Evolutionary conservation across 164 flowering plant genomes (phyloP), one percentile per base, ranked within the genome.

Genomic region (Taxillus chinensis): DNA sequence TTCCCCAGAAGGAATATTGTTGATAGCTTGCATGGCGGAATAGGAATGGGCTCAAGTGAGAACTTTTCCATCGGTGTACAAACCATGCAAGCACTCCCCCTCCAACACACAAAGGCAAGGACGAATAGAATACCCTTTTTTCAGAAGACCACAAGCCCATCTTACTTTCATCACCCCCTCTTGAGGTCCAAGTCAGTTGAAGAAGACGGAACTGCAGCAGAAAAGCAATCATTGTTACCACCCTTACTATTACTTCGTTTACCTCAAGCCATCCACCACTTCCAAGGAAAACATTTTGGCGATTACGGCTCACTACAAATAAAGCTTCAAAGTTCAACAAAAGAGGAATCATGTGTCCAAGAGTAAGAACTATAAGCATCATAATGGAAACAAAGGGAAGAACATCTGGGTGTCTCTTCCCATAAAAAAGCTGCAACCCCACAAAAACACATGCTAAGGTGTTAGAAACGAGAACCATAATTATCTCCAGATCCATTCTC

Each of bases 401-500:
- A 59, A 70, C 66, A 3, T 70, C 68, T 3, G 75, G 78, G 37
- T 69, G 74, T 59, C 59, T 77, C 53, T 75, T 79, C 55, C 67
- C 70, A 55, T 73, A 64, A 63, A 57, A 70, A 7, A 79, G 73
- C 51, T 79, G 83, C 63, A 68, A 41, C 5, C 71, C 83, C 45
- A 79, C 62, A 55, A 73, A 77, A 12, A 77, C 39, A 46, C 83
- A 77, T 27, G 75, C 67, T n/a, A 79, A 65, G 5, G 83, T 74
- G 41, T 72, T 72, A 11, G 79, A 74, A 41, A 77, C 65, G 45
- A 79, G 68, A 67, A 74, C 78, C 73, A 79, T 54, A 41, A 61
- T 61, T 39, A 74, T 70, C 70, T 77, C 83, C 45, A 77, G 3
- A 69, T 79, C 83, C 79, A 79, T 77, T 65, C 83, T 79, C 75